Evolutionary conservation across 768 basidiomycete genomes (phyloP).

Genomic region (Lentinus brumalis): DNA sequence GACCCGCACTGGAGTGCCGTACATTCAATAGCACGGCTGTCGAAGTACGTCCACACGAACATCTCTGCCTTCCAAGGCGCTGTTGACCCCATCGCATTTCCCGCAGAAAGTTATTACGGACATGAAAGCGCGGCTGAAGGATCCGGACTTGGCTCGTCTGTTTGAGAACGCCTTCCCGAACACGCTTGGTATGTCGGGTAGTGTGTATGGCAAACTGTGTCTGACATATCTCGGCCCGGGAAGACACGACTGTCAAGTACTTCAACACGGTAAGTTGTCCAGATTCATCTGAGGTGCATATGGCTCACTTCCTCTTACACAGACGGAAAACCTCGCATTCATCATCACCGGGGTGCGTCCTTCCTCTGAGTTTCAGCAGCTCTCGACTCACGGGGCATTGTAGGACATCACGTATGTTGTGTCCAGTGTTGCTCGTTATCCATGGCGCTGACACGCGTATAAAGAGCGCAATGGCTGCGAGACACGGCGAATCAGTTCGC

Average conservation of each 20-base stretch:
- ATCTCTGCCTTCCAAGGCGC: neutral
- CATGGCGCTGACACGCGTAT: neutral
- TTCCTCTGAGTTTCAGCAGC: neutral
- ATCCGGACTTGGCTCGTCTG: constrained; percentile 74
- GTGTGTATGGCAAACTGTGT: neutral
- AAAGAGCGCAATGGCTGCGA: constrained; percentile 80
- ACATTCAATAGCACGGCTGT: constrained; percentile 78
- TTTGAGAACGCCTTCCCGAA: constrained; percentile 87
- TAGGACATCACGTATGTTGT: constrained; percentile 72
- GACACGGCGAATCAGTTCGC: constrained; percentile 85
- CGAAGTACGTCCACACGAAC: constrained; percentile 48
- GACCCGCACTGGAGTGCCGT: constrained; percentile 66
- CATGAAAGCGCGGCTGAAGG: constrained; percentile 70
- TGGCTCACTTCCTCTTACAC: neutral
- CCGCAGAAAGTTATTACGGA: constrained; percentile 69
- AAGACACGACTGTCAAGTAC: constrained; percentile 81
- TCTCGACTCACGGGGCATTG: neutral
- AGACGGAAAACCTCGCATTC: constrained; percentile 74
- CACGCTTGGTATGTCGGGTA: constrained; percentile 58
- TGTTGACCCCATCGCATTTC: neutral
- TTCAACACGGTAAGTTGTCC: constrained; percentile 52
- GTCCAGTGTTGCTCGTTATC: too few species aligned
- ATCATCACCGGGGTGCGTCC: constrained; percentile 72
- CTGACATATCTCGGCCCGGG: neutral
- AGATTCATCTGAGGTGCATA: neutral